phyloP scores from a whole-genome alignment of 805 yeast genomes.

The Nakazawaea pomicola region DNA sequence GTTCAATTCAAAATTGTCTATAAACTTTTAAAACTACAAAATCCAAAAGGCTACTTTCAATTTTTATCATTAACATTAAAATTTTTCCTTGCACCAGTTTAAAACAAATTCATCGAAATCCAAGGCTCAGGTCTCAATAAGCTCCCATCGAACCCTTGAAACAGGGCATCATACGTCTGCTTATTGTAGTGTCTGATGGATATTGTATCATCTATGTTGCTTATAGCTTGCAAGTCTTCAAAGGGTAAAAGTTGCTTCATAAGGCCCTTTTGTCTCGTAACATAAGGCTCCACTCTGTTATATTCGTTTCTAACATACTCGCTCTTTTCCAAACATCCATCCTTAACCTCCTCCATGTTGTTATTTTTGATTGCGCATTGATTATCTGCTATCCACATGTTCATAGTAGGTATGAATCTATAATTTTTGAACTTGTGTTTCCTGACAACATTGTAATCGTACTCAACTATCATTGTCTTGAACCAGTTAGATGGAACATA shows the following conservation, averaged over 20 bases:
- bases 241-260: not conserved
- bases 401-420: not conserved
- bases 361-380: not conserved
- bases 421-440: not conserved
- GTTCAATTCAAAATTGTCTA: no score
- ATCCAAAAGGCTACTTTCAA: no score
- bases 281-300: constrained; percentile 3
- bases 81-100: not conserved
- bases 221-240: not conserved
- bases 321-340: constrained; percentile 1
- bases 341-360: not conserved
- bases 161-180: not conserved
- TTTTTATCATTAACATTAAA: no score
- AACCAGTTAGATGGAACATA: constrained; percentile 42
- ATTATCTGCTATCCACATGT: constrained; percentile 4
- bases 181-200: constrained; percentile 1
- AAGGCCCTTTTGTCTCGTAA: not conserved
- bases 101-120: constrained; percentile 3
- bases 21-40: no score
- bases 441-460: constrained; percentile 1
- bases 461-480: constrained; percentile 8
- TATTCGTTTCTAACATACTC: not conserved
- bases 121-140: constrained; percentile 9
- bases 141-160: constrained; percentile 1
- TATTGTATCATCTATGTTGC: constrained; percentile 1